These are phyloP conservation scores for Mycena rebaudengoi DNA, from an alignment of 768 basidiomycete species.

Conservation along the genomic window DNA sequence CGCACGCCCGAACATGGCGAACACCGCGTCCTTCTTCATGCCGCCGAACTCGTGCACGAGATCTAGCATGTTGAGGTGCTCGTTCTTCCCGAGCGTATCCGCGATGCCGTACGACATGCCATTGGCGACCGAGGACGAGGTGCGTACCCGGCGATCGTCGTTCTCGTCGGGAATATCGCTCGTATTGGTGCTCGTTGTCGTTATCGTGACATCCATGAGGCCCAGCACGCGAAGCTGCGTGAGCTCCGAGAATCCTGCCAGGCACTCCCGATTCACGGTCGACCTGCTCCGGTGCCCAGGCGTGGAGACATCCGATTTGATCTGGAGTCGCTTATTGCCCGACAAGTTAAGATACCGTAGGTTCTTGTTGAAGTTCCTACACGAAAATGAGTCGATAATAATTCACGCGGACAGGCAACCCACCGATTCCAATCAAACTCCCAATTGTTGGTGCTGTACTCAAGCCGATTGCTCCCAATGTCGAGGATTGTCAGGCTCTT, in stretches of 20 bases:
- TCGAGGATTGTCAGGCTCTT: conserved; percentile 83
- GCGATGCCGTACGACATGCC: conserved; percentile 97
- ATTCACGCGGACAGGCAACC: conserved; percentile 29
- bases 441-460: conserved; percentile 98
- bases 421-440: conserved; percentile 99
- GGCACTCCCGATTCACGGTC: conserved; percentile 43
- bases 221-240: conserved; percentile 87
- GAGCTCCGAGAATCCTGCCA: conserved; percentile 91
- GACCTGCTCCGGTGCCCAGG: conserved; percentile 39
- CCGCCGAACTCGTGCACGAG: conserved; percentile 89
- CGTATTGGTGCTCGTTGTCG: conserved; percentile 61
- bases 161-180: conserved; percentile 82
- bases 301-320: conserved; percentile 75
- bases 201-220: conserved; percentile 96
- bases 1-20: conserved; percentile 94
- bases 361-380: conserved; percentile 95
- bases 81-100: conserved; percentile 84
- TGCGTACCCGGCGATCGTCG: conserved; percentile 91
- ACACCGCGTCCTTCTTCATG: conserved; percentile 82
- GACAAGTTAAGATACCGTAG: conserved; percentile 95
- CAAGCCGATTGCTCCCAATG: conserved; percentile 91
- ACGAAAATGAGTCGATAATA: not conserved
- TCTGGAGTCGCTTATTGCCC: conserved; percentile 95
- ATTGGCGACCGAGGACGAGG: conserved; percentile 87
- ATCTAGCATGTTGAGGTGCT: conserved; percentile 89